Evolutionary conservation across 2,329 filamentous ascomycete species (phyloP).

Genomic region (Didymella exigua): DNA sequence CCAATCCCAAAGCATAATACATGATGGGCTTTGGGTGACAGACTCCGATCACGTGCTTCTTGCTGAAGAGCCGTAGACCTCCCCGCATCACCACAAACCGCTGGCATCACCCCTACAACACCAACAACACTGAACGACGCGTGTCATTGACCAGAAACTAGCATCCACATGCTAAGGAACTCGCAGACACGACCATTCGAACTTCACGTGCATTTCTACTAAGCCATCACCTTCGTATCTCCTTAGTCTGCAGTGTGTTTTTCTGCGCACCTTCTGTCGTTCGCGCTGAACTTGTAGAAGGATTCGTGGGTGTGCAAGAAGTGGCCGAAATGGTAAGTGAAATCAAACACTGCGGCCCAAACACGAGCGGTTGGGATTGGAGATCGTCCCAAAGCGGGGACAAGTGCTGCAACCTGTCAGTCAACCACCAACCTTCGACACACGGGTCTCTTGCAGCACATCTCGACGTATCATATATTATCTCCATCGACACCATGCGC

Average conservation of each 20-base stretch:
- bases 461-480: background rate
- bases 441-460: background rate
- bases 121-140: background rate
- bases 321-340: background rate
- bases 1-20: too few relatives aligned
- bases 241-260: background rate
- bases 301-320: background rate
- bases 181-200: background rate
- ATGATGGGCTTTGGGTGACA: too few relatives aligned
- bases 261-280: background rate
- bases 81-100: background rate
- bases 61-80: background rate
- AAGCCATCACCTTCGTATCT: background rate
- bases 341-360: background rate
- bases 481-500: background rate
- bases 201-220: background rate
- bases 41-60: background rate
- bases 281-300: background rate
- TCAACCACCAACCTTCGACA: background rate
- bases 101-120: background rate
- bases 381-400: constrained; percentile 10
- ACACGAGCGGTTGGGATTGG: constrained; percentile 1
- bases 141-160: background rate
- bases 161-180: background rate
- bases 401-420: constrained; percentile 1